These are phyloP conservation scores for Capsicum baccatum DNA, from an alignment of 257 asterid species.

Conservation along the genomic window DNA sequence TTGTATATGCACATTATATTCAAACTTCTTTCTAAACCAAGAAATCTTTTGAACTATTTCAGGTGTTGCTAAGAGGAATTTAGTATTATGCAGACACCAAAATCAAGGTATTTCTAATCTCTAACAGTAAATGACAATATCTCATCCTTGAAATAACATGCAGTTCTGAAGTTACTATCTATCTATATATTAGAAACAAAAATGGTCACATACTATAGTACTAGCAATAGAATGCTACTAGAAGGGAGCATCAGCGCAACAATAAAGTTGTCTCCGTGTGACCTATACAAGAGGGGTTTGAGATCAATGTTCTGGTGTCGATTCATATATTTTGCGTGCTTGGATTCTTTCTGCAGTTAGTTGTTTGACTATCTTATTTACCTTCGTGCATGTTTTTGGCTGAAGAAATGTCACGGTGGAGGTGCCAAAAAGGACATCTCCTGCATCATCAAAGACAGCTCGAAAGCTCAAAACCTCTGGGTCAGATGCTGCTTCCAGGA, in stretches of 20 bases:
- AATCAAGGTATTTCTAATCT: slow-evolving; percentile 59
- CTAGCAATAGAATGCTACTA: neutral
- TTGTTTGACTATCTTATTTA: neutral
- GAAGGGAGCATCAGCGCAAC: neutral
- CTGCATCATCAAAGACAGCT: slow-evolving; percentile 52
- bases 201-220: neutral
- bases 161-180: neutral
- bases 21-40: slow-evolving; percentile 36
- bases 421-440: slow-evolving; percentile 61
- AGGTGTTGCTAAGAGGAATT: slow-evolving; percentile 44
- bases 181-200: slow-evolving; percentile 17
- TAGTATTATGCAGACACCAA: slow-evolving; percentile 79
- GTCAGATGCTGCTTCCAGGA: slow-evolving; percentile 51
- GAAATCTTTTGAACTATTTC: slow-evolving; percentile 53
- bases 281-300: neutral
- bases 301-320: neutral
- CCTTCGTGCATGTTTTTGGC: neutral
- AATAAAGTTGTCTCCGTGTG: neutral
- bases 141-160: neutral
- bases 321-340: neutral
- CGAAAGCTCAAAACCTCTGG: slow-evolving; percentile 55
- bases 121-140: neutral
- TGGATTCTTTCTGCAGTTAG: neutral
- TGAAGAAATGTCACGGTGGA: slow-evolving; percentile 62
- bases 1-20: neutral